A percentile compares a stretch with the other conserved stretches of the same genome.
Evolutionary conservation across 106 monocot species (phyloP).

Genomic region (Vanilla planifolia): DNA sequence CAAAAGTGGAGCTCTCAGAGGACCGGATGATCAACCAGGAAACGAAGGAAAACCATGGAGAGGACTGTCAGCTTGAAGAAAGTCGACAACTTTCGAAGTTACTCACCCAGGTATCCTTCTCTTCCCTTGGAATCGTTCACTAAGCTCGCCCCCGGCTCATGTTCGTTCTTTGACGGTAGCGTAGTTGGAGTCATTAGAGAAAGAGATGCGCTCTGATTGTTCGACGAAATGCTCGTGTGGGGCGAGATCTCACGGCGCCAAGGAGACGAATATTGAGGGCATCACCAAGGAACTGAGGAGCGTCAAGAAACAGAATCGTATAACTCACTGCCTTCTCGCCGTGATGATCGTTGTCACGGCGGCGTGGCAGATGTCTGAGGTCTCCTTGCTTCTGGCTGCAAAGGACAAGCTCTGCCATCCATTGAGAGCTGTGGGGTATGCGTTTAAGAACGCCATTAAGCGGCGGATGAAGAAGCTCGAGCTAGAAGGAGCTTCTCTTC

Average conservation of each 20-base stretch:
- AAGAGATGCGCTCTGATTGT: conserved; percentile 2
- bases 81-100: conserved; percentile 22
- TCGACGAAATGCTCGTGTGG: not conserved
- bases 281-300: conserved; percentile 38
- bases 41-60: not conserved
- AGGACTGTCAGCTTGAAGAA: conserved; percentile 23
- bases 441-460: conserved; percentile 15
- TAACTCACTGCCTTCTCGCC: conserved; percentile 57
- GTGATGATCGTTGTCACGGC: conserved; percentile 31
- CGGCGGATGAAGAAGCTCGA: conserved; percentile 5
- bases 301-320: conserved; percentile 49
- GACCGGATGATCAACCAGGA: conserved; percentile 12
- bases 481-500: conserved; percentile 25
- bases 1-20: conserved; percentile 27
- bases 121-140: not conserved
- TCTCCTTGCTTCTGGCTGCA: conserved; percentile 24
- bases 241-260: not conserved
- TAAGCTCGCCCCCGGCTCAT: not conserved
- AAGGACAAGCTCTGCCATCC: conserved; percentile 42
- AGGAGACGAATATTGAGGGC: conserved; percentile 16
- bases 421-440: conserved; percentile 21
- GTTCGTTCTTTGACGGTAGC: not conserved
- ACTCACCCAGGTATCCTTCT: conserved; percentile 24
- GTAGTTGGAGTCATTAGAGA: conserved; percentile 21
- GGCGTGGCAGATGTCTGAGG: conserved; percentile 47